phyloP scores from a whole-genome alignment of 305 asterid species.

The Rubia tinctorum region DNA sequence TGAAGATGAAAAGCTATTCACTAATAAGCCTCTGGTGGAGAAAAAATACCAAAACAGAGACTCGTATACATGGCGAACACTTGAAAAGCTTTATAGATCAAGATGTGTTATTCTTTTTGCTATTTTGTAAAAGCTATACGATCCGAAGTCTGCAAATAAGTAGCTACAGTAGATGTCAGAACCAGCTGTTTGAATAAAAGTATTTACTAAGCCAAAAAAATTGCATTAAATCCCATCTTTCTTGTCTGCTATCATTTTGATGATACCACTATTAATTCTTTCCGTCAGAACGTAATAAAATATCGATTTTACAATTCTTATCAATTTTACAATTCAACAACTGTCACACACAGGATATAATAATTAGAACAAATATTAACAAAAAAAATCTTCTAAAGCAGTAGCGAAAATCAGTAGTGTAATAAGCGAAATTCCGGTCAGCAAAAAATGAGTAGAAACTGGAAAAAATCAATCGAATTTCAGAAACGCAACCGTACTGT shows the following conservation, averaged over 20 bases:
- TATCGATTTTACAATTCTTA: background rate
- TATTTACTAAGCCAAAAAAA: background rate
- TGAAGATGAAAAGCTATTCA: background rate
- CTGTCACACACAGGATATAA: background rate
- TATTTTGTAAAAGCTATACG: background rate
- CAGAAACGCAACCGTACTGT: slow-evolving; percentile 51
- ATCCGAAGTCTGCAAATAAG: background rate
- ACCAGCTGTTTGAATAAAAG: background rate
- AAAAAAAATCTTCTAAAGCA: background rate
- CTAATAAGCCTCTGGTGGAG: background rate
- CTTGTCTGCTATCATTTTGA: background rate
- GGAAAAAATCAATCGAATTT: background rate
- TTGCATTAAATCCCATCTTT: background rate
- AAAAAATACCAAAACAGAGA: background rate
- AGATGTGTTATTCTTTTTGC: background rate
- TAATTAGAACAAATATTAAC: background rate
- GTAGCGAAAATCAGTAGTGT: background rate
- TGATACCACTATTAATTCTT: background rate
- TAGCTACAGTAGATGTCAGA: background rate
- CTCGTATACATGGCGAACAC: background rate
- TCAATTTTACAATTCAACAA: slow-evolving; percentile 4
- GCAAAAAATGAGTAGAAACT: background rate
- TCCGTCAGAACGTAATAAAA: background rate
- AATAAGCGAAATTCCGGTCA: background rate
- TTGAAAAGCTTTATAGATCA: background rate